Conservation (phyloP, 108 stramenopile species). For the Pseudonitzschia pungens region DNA sequence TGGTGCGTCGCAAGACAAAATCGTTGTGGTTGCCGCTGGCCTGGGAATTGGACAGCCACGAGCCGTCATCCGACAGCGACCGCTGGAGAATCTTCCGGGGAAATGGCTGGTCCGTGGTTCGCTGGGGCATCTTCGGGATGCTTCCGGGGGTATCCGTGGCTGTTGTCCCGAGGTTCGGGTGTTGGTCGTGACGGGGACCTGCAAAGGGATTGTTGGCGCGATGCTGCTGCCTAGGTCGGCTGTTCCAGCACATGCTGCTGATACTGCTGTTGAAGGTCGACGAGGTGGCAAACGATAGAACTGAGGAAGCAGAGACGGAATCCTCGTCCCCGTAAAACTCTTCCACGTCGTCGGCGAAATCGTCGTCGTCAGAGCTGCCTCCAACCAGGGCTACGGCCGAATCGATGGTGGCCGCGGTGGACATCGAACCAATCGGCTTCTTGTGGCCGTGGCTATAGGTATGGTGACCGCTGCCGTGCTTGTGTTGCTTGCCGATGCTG, state of each 20-base stretch:
- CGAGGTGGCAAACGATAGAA: not conserved
- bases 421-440: not conserved
- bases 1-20: not conserved
- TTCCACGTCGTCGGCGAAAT: not conserved
- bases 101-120: not conserved
- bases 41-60: not conserved
- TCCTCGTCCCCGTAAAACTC: slow-evolving; percentile 9
- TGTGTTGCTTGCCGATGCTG: no score
- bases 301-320: not conserved
- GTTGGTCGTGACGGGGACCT: not conserved
- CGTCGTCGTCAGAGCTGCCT: not conserved
- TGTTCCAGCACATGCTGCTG: not conserved
- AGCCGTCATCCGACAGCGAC: not conserved
- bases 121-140: not conserved
- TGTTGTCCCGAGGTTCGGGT: no score
- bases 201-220: not conserved
- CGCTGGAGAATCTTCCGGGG: not conserved
- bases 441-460: not conserved
- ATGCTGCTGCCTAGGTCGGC: not conserved
- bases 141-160: not conserved
- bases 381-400: not conserved
- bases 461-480: no score
- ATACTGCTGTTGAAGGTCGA: not conserved
- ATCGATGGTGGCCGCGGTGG: not conserved
- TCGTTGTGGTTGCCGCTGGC: not conserved